These are phyloP conservation scores for Daldinia sp. DNA, from an alignment of 2,329 filamentous ascomycete species.

Conservation along the genomic window DNA sequence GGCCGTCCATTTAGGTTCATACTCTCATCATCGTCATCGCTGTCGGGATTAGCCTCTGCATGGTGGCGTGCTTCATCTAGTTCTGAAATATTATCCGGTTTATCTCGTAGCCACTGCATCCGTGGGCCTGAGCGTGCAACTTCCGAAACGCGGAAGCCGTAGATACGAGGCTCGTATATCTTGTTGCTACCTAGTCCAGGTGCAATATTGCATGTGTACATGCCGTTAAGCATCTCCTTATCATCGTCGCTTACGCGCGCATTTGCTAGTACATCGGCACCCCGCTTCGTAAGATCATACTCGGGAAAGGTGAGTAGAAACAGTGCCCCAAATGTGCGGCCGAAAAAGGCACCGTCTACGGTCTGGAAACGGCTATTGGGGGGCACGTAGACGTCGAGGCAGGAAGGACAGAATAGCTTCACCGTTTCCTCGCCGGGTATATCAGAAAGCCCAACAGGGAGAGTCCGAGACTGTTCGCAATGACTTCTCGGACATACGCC, in stretches of 20 bases:
- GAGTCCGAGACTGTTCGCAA: constrained; percentile 88
- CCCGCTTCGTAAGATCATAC: constrained; percentile 84
- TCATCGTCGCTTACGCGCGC: constrained; percentile 59
- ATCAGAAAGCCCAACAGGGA: constrained; percentile 94
- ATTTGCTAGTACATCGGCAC: constrained; percentile 67
- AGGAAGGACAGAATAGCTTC: constrained; percentile 97
- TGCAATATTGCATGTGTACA: constrained; percentile 86
- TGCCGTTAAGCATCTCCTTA: constrained; percentile 79
- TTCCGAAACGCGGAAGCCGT: constrained; percentile 95
- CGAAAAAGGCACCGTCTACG: constrained; percentile 97
- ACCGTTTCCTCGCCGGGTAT: constrained; percentile 97
- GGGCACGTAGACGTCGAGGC: constrained; percentile 95
- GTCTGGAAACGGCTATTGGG: constrained; percentile 98
- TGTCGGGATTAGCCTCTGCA: constrained; percentile 65
- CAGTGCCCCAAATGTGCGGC: constrained; percentile 94
- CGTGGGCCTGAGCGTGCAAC: constrained; percentile 88
- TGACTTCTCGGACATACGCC: constrained; percentile 94
- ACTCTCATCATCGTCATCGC: constrained; percentile 68
- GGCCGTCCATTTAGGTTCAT: constrained; percentile 59
- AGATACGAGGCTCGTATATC: constrained; percentile 96
- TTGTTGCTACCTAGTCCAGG: constrained; percentile 84
- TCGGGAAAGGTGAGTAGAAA: constrained; percentile 99
- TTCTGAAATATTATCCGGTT: constrained; percentile 82
- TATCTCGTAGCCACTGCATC: constrained; percentile 95
- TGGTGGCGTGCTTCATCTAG: constrained; percentile 80